A percentile compares a stretch with the other conserved stretches of the same genome.
Evolutionary conservation across 2,329 filamentous ascomycete species (phyloP).

Genomic region (Diaporthe longicolla): DNA sequence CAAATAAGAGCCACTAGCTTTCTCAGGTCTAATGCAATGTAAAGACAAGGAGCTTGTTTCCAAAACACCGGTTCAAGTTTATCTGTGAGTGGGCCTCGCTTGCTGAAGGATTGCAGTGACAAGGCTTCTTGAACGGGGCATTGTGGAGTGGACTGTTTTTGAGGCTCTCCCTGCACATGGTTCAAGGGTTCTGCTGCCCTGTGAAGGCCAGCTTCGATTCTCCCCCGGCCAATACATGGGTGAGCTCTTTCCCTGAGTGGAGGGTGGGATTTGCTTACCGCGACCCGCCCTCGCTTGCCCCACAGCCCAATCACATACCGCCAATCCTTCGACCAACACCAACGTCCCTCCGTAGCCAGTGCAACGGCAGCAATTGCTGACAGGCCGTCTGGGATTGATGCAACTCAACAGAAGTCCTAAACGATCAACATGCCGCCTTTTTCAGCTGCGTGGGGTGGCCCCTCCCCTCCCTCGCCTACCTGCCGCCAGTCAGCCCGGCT

Average conservation of each 20-base stretch:
- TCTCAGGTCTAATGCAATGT: not conserved
- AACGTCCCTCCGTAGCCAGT: not conserved
- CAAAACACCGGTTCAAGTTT: not conserved
- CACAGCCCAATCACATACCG: slow-evolving; percentile 33
- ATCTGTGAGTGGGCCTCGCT: not conserved
- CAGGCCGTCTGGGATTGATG: not conserved
- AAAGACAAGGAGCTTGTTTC: not conserved
- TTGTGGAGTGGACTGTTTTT: not conserved
- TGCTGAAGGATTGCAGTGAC: slow-evolving; percentile 14
- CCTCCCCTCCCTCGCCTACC: not conserved
- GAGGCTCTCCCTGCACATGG: slow-evolving; percentile 9
- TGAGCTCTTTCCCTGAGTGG: not conserved
- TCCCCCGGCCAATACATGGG: slow-evolving; percentile 20
- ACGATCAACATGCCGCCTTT: slow-evolving; percentile 13
- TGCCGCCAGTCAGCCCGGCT: slow-evolving; percentile 3
- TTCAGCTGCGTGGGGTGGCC: slow-evolving; percentile 28
- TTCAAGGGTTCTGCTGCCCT: slow-evolving; percentile 12
- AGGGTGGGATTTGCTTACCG: slow-evolving; percentile 21
- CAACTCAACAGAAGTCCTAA: slow-evolving; percentile 1
- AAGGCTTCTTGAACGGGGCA: not conserved
- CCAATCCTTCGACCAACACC: slow-evolving; percentile 34
- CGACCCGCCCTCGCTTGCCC: slow-evolving; percentile 22
- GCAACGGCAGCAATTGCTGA: slow-evolving; percentile 25
- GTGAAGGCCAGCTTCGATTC: not conserved
- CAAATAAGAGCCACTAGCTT: too few species aligned